Evolutionary conservation across 1,284 basidiomycete species (phyloP).

Genomic region (Apiotrichum porosum): DNA sequence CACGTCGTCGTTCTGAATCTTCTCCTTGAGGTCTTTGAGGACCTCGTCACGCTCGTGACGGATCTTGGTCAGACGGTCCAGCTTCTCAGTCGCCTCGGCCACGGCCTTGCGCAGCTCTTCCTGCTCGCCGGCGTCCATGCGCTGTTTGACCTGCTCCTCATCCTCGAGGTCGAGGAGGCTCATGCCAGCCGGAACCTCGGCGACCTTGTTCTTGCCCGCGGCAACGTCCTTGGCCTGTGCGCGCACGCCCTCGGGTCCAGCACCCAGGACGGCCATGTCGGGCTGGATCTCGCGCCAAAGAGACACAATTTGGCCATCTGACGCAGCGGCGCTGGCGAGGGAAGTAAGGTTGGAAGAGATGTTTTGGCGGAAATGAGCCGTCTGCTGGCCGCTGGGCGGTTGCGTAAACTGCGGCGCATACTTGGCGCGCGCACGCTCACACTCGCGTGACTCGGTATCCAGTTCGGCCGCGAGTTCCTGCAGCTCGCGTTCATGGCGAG

Average conservation of each 20-base stretch:
- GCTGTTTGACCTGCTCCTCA: conserved; percentile 40
- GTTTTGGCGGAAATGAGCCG: conserved; percentile 69
- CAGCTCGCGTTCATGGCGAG: conserved; percentile 59
- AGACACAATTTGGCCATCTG: conserved; percentile 68
- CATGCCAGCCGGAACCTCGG: conserved; percentile 17
- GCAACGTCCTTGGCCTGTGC: conserved; percentile 62
- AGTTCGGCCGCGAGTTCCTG: conserved; percentile 60
- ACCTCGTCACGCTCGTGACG: conserved; percentile 77
- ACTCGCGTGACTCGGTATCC: conserved; percentile 73
- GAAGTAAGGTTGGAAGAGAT: conserved; percentile 72
- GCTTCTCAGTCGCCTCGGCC: conserved; percentile 68
- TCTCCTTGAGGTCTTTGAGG: conserved; percentile 86
- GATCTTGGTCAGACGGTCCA: conserved; percentile 74
- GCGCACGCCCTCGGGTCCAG: conserved; percentile 53
- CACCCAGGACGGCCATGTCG: conserved; percentile 64
- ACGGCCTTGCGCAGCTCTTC: conserved; percentile 64
- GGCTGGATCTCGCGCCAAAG: conserved; percentile 69
- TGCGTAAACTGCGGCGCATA: conserved; percentile 87
- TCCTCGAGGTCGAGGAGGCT: conserved; percentile 58
- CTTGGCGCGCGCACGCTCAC: conserved; percentile 74
- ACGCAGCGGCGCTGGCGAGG: conserved; percentile 69
- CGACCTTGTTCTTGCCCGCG: conserved; percentile 52
- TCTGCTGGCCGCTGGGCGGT: conserved; percentile 70
- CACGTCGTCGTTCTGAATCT: conserved; percentile 92
- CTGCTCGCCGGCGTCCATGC: conserved; percentile 54